Percentiles rank a stretch among this genome's conserved stretches.
Evolutionary conservation across 225 moss, liverwort and hornwort genomes (phyloP).

Genomic region (Asterella californica): DNA sequence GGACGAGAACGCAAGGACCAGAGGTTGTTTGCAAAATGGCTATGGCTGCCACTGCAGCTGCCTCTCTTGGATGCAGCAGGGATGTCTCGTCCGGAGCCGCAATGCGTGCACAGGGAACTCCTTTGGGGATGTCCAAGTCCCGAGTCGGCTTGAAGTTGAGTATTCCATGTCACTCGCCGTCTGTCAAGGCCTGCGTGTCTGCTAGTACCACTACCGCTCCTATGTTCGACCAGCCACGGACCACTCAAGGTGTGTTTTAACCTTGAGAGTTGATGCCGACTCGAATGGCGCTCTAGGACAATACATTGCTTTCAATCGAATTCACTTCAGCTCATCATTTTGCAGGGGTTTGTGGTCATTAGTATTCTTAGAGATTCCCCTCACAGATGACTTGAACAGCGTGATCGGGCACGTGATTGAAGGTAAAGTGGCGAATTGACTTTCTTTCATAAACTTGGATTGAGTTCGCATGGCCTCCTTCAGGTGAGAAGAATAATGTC

Average conservation of each 20-base stretch:
- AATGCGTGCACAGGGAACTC: constrained; percentile 11
- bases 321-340: too few species aligned
- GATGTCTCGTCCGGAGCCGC: constrained; percentile 26
- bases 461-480: neutral
- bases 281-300: neutral
- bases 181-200: constrained; percentile 5
- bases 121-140: neutral
- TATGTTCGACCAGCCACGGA: constrained; percentile 19
- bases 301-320: neutral
- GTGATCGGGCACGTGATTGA: neutral
- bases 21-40: constrained; percentile 16
- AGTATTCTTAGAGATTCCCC: neutral
- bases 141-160: neutral
- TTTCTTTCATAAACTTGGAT: neutral
- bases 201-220: constrained; percentile 10
- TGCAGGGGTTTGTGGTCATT: neutral
- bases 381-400: neutral
- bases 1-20: neutral
- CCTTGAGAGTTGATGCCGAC: neutral
- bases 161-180: neutral
- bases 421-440: neutral
- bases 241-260: constrained; percentile 1
- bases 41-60: constrained; percentile 2
- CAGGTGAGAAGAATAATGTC: constrained; percentile 21
- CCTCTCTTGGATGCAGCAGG: neutral